phyloP scores from a whole-genome alignment of 225 moss, liverwort and hornwort genomes.

The Thuidium tamariscinum region DNA sequence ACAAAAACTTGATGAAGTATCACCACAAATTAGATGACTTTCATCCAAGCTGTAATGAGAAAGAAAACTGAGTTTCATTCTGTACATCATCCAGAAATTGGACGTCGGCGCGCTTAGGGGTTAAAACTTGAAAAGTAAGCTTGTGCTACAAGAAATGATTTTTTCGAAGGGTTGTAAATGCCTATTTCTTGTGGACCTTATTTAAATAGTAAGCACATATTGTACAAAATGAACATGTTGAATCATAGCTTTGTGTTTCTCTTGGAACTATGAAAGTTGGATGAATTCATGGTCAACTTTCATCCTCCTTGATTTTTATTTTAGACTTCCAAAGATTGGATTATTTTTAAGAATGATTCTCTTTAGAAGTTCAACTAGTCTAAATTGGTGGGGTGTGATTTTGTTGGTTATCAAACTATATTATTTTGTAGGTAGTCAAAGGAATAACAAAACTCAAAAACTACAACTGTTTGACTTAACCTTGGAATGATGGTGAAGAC shows the following conservation, averaged over 20 bases:
- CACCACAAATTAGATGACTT: no score
- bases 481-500: fast-evolving
- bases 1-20: no score
- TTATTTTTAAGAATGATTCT: no score
- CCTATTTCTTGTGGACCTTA: neutral
- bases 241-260: neutral
- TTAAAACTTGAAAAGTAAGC: neutral
- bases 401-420: neutral
- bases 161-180: neutral
- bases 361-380: neutral
- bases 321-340: neutral
- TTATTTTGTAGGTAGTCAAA: neutral
- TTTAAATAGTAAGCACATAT: neutral
- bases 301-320: neutral
- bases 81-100: no score
- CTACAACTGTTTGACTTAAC: neutral
- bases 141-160: fast-evolving
- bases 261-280: neutral
- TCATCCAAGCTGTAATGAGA: no score
- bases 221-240: neutral
- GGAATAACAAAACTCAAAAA: neutral
- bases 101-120: no score
- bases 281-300: neutral
- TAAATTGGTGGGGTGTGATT: neutral
- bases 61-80: no score